Base-by-base conservation (phyloP, 371 early-diverging fungal species). In the Apophysomyces elegans region DNA sequence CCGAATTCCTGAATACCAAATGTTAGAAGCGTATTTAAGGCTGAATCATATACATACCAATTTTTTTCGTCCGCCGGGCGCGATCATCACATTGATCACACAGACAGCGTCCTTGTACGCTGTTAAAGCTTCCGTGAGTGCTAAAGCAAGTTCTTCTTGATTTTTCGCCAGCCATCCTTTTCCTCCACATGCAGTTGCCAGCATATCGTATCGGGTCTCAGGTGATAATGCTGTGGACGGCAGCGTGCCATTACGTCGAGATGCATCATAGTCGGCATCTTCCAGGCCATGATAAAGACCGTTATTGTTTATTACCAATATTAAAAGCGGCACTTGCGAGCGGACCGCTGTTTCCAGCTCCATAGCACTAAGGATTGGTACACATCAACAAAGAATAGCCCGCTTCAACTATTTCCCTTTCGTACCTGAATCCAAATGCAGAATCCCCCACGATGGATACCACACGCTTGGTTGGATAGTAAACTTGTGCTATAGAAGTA, bases 321-420 rank as follows among this genome's bases (percentile, higher is more conserved):
- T 79, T 4, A 91, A 54, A 6, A 93, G 69, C 4, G 92, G 88
- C 37, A 93, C 69, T 12, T 81, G 76, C 18, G 80, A 74, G n/a
- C 94, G 82, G 14, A 84, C 79, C 1, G 90, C 91, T 12, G 94
- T 93, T 70, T 93, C 94, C 18, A 93, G 66, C 71, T 93, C 94
- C 87, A 92, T 90, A 5, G 90, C 92, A 65, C 89, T 77, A 37
- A 26, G 8, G 36, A 46, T 35, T 32, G 14, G 16, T 46, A 36
- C 2, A 26, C 32, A 26, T 26, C 32, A 54, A 44, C 35, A 54
- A 54, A 50, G 3, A 26, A 35, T 12, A 50, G 39, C 9, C n/a
- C 38, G 56, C 1, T 39, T 7, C 26, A 1, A 26, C 32, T 26
- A 12, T 16, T 65, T 68, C 12, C 57, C 14, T 38, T 6, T 13